These are phyloP conservation scores for Phytomonas sp. DNA, from an alignment of 208 protist genomes.

Conservation along the genomic window DNA sequence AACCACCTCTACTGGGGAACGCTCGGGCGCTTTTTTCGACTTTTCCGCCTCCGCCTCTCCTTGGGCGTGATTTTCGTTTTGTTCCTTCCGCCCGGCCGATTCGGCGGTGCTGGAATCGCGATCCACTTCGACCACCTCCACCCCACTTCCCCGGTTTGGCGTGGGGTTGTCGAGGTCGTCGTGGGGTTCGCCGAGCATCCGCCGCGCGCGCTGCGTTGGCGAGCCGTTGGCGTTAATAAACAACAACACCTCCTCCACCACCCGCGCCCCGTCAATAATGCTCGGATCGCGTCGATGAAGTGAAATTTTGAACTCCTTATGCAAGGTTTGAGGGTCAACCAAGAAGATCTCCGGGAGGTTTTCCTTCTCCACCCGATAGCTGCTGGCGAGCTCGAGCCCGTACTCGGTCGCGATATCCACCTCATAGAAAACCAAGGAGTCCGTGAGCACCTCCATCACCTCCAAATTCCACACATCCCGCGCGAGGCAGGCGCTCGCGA, in stretches of 20 bases:
- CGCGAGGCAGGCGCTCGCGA: conserved; percentile 52
- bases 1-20: conserved; percentile 11
- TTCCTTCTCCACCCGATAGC: conserved; percentile 26
- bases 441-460: conserved; percentile 21
- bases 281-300: conserved; percentile 13
- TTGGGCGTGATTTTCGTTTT: neutral
- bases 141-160: neutral
- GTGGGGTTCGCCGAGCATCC: neutral
- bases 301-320: conserved; percentile 29
- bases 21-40: conserved; percentile 7
- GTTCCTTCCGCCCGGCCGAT: neutral
- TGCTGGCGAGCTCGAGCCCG: conserved; percentile 27
- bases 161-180: conserved; percentile 5
- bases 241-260: conserved; percentile 33
- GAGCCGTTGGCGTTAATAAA: conserved; percentile 32
- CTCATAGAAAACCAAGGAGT: conserved; percentile 45
- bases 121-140: conserved; percentile 21
- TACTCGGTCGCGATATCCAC: conserved; percentile 28
- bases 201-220: conserved; percentile 18
- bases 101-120: conserved; percentile 9
- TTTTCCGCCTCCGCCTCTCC: neutral
- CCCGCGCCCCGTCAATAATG: conserved; percentile 27
- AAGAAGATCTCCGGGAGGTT: conserved; percentile 47
- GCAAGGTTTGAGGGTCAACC: conserved; percentile 58
- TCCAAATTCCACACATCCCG: conserved; percentile 65